Percentiles rank a stretch among this genome's conserved stretches.
These are phyloP conservation scores for Xylariales sp. DNA, from an alignment of 2,329 filamentous ascomycete species.

Conservation along the genomic window DNA sequence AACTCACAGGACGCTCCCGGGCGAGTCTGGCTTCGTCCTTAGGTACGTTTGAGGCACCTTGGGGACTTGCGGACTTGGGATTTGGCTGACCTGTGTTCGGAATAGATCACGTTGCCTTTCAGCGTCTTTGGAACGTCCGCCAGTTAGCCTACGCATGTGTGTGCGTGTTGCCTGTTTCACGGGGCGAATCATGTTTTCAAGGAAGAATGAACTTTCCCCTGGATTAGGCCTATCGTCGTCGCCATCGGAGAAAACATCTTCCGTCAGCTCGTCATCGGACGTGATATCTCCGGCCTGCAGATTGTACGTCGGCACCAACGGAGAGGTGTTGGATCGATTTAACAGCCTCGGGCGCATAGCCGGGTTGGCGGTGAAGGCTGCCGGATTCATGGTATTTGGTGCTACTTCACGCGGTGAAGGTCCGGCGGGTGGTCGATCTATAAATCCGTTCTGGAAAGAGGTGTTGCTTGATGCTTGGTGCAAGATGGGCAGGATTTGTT, in stretches of 20 bases:
- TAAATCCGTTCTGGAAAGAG: slow-evolving; percentile 85
- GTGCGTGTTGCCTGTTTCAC: slow-evolving; percentile 52
- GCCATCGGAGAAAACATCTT: slow-evolving; percentile 76
- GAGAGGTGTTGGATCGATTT: slow-evolving; percentile 79
- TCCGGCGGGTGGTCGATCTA: slow-evolving; percentile 53
- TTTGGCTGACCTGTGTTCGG: slow-evolving; percentile 22
- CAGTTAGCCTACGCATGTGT: slow-evolving; percentile 59
- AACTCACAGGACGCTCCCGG: slow-evolving; percentile 17
- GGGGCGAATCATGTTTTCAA: slow-evolving; percentile 59
- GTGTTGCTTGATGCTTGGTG: slow-evolving; percentile 79
- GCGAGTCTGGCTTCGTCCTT: slow-evolving; percentile 18
- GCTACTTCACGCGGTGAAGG: slow-evolving; percentile 55
- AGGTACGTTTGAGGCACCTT: slow-evolving; percentile 32
- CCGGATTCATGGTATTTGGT: slow-evolving; percentile 57
- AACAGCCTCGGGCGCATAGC: slow-evolving; percentile 65
- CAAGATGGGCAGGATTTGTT: slow-evolving; percentile 85
- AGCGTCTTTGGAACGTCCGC: slow-evolving; percentile 40
- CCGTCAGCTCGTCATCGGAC: slow-evolving; percentile 71
- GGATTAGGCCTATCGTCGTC: slow-evolving; percentile 50
- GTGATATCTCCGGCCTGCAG: slow-evolving; percentile 56
- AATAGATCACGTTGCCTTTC: slow-evolving; percentile 30
- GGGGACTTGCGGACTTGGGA: slow-evolving; percentile 35
- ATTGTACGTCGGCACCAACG: slow-evolving; percentile 55
- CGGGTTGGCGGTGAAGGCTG: slow-evolving; percentile 45
- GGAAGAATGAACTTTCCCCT: slow-evolving; percentile 46